Conservation (phyloP, 148 eudicot genomes). For the Dianthus caryophyllus region DNA sequence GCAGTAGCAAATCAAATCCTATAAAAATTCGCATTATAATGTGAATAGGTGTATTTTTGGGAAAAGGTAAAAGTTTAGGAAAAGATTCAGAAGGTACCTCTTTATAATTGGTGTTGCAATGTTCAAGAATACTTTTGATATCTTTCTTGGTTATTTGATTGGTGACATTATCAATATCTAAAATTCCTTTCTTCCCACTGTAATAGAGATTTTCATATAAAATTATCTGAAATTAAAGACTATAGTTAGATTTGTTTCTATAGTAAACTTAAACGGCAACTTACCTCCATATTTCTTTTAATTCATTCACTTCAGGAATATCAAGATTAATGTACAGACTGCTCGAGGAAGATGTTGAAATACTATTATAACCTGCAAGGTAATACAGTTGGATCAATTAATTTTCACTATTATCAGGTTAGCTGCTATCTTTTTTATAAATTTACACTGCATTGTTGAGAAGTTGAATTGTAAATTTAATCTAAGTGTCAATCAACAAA, state of each 20-base stretch:
- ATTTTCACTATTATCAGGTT: too few relatives aligned
- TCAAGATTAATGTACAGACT: not conserved
- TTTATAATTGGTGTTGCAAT: not conserved
- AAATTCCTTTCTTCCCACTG: not conserved
- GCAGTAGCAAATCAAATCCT: not conserved
- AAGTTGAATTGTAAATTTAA: too few relatives aligned
- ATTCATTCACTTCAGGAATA: not conserved
- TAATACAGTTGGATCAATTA: too few relatives aligned
- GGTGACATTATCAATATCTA: not conserved
- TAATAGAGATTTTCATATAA: too few relatives aligned
- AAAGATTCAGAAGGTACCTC: not conserved
- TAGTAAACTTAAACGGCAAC: too few relatives aligned
- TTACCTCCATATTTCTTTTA: not conserved
- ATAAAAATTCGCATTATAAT: too few relatives aligned
- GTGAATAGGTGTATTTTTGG: not conserved
- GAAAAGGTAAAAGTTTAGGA: not conserved
- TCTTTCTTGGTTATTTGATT: not conserved
- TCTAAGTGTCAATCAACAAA: too few relatives aligned
- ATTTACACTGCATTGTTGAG: too few relatives aligned
- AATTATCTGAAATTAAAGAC: not conserved
- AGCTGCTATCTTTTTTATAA: too few relatives aligned
- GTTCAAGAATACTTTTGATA: not conserved
- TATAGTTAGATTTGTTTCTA: not conserved
- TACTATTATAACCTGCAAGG: not conserved
- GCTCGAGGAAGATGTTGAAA: not conserved